Evolutionary conservation across 495 filamentous ascomycete species (phyloP).

Genomic region (Viridothelium virens): DNA sequence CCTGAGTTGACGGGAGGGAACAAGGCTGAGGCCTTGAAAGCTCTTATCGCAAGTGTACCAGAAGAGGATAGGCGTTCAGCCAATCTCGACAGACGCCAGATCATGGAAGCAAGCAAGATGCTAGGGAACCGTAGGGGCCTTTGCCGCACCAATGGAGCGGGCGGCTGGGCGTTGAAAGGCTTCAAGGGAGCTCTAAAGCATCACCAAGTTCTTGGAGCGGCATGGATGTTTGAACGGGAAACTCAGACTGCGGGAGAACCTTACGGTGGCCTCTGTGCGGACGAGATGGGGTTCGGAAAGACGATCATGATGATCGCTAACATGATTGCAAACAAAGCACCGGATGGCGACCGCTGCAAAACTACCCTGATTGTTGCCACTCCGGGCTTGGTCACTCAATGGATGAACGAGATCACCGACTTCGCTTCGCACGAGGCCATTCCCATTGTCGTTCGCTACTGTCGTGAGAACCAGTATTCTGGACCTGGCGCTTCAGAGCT

Average conservation of each 20-base stretch:
- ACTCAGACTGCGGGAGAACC: constrained; percentile 32
- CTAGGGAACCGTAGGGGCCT: background rate
- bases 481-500: constrained; percentile 13
- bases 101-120: constrained; percentile 13
- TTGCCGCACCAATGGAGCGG: constrained; percentile 31
- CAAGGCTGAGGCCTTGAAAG: constrained; percentile 27
- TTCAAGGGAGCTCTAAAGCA: constrained; percentile 43
- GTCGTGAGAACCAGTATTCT: background rate
- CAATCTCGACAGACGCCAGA: constrained; percentile 17
- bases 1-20: constrained; percentile 18
- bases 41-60: constrained; percentile 31
- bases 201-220: constrained; percentile 49
- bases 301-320: constrained; percentile 44
- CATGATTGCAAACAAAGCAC: constrained; percentile 28
- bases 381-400: constrained; percentile 40
- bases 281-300: constrained; percentile 60
- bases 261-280: constrained; percentile 49
- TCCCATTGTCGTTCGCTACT: background rate
- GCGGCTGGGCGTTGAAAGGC: constrained; percentile 42
- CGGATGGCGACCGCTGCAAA: constrained; percentile 21
- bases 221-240: constrained; percentile 54
- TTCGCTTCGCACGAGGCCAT: background rate
- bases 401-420: constrained; percentile 36
- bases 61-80: constrained; percentile 19
- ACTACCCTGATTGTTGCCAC: constrained; percentile 48